Evolutionary conservation across 2,329 filamentous ascomycete species (phyloP), one percentile per base, ranked within the genome.

Genomic region (Fusarium agapanthi): DNA sequence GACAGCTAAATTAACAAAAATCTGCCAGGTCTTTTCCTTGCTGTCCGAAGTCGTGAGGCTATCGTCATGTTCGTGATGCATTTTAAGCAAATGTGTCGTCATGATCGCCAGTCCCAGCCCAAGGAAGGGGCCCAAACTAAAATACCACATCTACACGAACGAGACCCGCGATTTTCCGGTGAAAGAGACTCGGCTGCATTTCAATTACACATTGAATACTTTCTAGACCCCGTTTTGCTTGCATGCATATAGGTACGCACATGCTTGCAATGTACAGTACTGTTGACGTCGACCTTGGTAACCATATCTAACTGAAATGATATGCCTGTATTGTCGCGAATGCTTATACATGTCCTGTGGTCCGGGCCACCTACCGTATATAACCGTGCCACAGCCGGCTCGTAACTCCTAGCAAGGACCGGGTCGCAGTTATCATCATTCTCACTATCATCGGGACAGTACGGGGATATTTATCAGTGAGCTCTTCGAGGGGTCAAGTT

Each of bases 81-180:
- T 51, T 47, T 35, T 54, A 50, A 63, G 50, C 26, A 60, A 64
- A 47, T 50, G 50, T 77, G 71, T 75, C 71, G 75, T 77, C 75
- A 77, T 75, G 75, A 77, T 77, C 73, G 73, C 47, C 61, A 38
- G 53, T 28, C n/a, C 45, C 38, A 51, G 44, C 44, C 26, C 44
- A 30, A 22, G 30, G 26, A 47, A 22, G n/a, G 34, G 22, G 45
- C 57, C 38, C n/a, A 54, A 61, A 73, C 66, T 66, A 69, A 54
- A 69, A 56, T 53, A 69, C 34, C 37, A 58, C 66, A 45, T 56
- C 30, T 13, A 67, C 41, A 34, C 58, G 59, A 50, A 40, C 61
- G 59, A 50, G 40, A 59, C 58, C 66, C 70, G 57, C 48, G 48
- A 70, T 71, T 56, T 73, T 54, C 66, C 61, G 66, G 51, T 40